Evolutionary conservation across 2,329 filamentous ascomycete species (phyloP).

Genomic region (Fusarium solani-melongenae): DNA sequence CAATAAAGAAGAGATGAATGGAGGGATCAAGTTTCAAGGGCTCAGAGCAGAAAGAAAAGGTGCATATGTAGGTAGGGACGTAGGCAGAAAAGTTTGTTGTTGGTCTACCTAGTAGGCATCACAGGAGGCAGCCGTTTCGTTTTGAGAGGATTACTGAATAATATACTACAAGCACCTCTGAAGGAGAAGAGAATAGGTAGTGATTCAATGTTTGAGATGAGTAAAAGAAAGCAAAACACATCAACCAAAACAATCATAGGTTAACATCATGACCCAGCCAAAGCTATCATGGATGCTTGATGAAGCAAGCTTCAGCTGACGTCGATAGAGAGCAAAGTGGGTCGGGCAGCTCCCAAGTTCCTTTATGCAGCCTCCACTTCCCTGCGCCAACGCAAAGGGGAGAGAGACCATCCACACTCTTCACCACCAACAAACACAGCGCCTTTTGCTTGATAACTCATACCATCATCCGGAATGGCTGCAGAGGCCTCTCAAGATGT

Average conservation of each 20-base stretch:
- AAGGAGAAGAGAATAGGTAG: neutral
- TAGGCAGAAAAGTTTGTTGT: neutral
- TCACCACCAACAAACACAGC: neutral
- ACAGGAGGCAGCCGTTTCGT: neutral
- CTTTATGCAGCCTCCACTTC: neutral
- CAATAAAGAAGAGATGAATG: neutral
- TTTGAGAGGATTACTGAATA: neutral
- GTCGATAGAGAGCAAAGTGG: constrained; percentile 22
- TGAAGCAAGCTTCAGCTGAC: constrained; percentile 17
- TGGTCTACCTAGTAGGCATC: neutral
- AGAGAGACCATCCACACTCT: neutral
- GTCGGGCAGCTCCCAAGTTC: neutral
- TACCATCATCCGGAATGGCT: constrained; percentile 33
- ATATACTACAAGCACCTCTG: neutral
- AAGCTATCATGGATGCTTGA: neutral
- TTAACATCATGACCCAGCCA: neutral
- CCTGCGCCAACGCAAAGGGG: neutral
- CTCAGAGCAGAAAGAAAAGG: neutral
- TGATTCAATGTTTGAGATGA: neutral
- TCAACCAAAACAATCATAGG: neutral
- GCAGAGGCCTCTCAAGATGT: constrained; percentile 40
- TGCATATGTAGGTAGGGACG: neutral
- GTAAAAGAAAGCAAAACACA: neutral
- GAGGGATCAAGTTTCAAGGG: neutral
- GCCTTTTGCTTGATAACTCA: neutral